Percentiles rank a stretch among this genome's conserved stretches.
Conservation (phyloP, 1,139 yeast genomes). For the Diutina ranongensis region DNA sequence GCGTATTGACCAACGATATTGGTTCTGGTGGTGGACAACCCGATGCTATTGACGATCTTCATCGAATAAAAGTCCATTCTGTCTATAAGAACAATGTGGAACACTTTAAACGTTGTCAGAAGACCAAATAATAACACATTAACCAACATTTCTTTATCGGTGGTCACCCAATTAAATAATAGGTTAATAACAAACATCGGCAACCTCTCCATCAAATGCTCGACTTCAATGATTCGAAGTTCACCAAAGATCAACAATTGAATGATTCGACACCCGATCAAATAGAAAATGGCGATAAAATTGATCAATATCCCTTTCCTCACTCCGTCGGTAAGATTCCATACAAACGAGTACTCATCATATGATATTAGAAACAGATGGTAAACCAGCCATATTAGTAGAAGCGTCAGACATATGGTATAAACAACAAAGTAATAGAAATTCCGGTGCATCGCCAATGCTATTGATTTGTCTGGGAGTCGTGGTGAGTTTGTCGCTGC, state of each 20-base stretch:
- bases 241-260: constrained; percentile 18
- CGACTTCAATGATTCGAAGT: constrained; percentile 62
- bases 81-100: constrained; percentile 65
- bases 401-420: not conserved
- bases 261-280: constrained; percentile 28
- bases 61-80: constrained; percentile 45
- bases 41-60: constrained; percentile 16
- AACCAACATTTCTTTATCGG: constrained; percentile 39
- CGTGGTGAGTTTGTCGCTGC: not conserved
- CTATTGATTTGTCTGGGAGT: not conserved
- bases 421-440: constrained; percentile 4
- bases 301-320: constrained; percentile 10
- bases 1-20: constrained; percentile 16
- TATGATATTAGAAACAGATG: constrained; percentile 1
- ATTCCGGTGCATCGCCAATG: constrained; percentile 3
- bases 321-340: constrained; percentile 9
- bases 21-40: constrained; percentile 17
- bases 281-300: constrained; percentile 18
- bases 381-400: constrained; percentile 5
- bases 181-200: constrained; percentile 49
- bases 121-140: constrained; percentile 30
- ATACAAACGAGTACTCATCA: not conserved
- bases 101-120: constrained; percentile 48
- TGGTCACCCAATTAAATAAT: constrained; percentile 50
- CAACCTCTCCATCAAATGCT: constrained; percentile 60